Evolutionary conservation across 768 basidiomycete genomes (phyloP).

Genomic region (Candolleomyces aberdarensis): DNA sequence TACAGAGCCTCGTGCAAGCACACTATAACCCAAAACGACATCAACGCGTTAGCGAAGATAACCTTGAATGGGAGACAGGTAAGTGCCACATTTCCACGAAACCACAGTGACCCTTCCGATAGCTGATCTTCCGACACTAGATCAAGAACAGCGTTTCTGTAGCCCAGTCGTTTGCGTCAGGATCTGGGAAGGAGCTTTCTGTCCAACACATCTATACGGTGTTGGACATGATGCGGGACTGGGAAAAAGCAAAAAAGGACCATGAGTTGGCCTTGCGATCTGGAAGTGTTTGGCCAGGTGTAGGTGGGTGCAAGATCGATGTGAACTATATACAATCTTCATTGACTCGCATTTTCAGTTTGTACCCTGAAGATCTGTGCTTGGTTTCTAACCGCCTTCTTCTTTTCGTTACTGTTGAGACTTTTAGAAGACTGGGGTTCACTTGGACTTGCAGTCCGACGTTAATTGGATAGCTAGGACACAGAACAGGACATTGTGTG

Average conservation of each 20-base stretch:
- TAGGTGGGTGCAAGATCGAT: no score
- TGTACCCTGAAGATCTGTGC: no score
- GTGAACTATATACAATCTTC: no score
- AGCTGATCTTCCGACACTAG: constrained; percentile 10
- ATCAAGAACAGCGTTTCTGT: constrained; percentile 27
- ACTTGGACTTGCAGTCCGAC: no score
- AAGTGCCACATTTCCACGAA: neutral
- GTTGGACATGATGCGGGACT: constrained; percentile 18
- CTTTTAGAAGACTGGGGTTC: no score
- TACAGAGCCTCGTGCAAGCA: constrained; percentile 6
- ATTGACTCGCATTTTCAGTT: no score
- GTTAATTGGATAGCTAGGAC: no score
- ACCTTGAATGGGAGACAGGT: constrained; percentile 27
- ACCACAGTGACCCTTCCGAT: neutral
- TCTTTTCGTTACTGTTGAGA: no score
- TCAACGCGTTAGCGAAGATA: constrained; percentile 16
- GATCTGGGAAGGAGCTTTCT: neutral
- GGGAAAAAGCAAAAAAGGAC: constrained; percentile 9
- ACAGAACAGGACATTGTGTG: no score
- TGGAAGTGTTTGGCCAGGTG: no score
- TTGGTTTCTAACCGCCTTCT: no score
- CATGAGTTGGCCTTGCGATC: no score
- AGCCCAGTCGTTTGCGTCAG: constrained; percentile 21
- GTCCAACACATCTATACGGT: constrained; percentile 18
- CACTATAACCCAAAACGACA: constrained; percentile 14